phyloP scores from a whole-genome alignment of 495 filamentous ascomycete genomes.

The Lasiosphaeria hispida region DNA sequence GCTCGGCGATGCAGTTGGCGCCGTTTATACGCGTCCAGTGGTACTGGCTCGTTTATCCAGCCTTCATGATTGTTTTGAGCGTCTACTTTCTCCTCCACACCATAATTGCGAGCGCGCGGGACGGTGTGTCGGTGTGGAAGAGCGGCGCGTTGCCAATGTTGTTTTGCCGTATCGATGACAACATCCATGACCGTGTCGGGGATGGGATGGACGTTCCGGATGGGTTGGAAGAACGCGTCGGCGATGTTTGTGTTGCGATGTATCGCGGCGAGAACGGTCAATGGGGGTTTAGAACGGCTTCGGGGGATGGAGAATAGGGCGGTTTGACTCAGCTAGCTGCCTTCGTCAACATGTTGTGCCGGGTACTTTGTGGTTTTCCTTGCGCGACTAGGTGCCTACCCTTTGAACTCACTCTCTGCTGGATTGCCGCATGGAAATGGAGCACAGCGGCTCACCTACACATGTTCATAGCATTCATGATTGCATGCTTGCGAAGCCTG shows the following conservation, averaged over 20 bases:
- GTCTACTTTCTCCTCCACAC: slow-evolving; percentile 37
- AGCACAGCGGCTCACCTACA: neutral
- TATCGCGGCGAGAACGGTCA: slow-evolving; percentile 30
- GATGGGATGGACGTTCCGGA: slow-evolving; percentile 38
- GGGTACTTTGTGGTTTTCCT: neutral
- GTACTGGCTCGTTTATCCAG: slow-evolving; percentile 40
- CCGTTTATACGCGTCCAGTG: slow-evolving; percentile 36
- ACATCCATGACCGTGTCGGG: slow-evolving; percentile 29
- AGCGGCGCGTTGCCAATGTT: slow-evolving; percentile 37
- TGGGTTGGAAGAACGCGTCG: slow-evolving; percentile 32
- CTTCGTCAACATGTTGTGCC: neutral
- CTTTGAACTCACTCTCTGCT: too few species aligned
- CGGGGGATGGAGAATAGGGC: neutral
- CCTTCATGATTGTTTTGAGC: slow-evolving; percentile 32
- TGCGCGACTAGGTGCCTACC: too few species aligned
- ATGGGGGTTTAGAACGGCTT: slow-evolving; percentile 31
- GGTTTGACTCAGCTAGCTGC: neutral
- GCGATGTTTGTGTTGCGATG: slow-evolving; percentile 31
- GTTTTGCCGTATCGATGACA: slow-evolving; percentile 36
- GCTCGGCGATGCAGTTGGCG: slow-evolving; percentile 28
- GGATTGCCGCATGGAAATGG: neutral
- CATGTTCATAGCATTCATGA: too few species aligned
- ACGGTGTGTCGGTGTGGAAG: slow-evolving; percentile 38
- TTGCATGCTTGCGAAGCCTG: too few species aligned
- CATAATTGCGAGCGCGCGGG: slow-evolving; percentile 30